phyloP scores from a whole-genome alignment of 805 yeast species.

The Saccharomyces mikatae region DNA sequence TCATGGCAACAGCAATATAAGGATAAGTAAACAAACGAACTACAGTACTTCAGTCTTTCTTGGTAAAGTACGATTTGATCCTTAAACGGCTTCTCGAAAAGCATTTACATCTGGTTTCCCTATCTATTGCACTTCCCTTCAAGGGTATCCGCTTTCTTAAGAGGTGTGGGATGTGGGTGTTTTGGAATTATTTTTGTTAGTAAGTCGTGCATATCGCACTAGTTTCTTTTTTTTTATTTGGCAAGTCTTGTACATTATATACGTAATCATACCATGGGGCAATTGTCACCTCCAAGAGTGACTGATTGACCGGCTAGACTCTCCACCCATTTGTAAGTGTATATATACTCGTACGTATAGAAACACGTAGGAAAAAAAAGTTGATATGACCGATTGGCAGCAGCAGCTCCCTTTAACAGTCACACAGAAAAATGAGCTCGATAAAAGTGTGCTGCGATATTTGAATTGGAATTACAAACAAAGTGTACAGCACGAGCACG shows the following conservation, averaged over 20 bases:
- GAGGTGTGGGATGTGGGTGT: not conserved
- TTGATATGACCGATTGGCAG: not conserved
- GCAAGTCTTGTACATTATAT: not conserved
- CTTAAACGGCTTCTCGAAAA: not conserved
- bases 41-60: not conserved
- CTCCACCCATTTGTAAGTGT: not conserved
- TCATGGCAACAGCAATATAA: not conserved
- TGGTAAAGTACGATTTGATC: not conserved
- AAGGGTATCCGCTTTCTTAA: not conserved
- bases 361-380: not conserved
- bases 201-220: not conserved
- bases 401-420: slow-evolving; percentile 10
- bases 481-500: not conserved
- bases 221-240: not conserved
- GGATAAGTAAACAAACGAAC: not conserved
- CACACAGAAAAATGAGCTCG: slow-evolving; percentile 12
- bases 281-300: not conserved
- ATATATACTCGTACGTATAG: not conserved
- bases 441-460: slow-evolving; percentile 12
- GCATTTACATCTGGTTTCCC: not conserved
- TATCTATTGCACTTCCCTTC: not conserved
- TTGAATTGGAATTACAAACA: slow-evolving; percentile 7
- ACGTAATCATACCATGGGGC: not conserved
- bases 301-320: not conserved
- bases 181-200: not conserved